These are phyloP conservation scores for Aegilops speltoides DNA, from an alignment of 176 grass and related monocot species.

Conservation along the genomic window DNA sequence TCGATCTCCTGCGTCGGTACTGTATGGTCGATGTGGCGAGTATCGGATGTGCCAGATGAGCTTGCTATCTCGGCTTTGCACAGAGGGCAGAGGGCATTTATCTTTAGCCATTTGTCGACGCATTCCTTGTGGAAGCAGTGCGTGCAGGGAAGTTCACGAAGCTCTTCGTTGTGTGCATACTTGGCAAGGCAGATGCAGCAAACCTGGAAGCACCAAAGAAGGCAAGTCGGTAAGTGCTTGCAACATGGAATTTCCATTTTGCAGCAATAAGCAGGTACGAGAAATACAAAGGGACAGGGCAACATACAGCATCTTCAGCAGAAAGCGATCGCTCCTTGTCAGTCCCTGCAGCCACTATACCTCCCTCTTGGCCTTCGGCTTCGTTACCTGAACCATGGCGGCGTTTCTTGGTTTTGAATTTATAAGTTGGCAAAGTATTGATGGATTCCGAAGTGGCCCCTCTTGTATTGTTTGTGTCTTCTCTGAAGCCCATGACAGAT, in stretches of 20 bases:
- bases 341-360: slow-evolving; percentile 70
- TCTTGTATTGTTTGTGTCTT: slow-evolving; percentile 70
- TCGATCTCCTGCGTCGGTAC: slow-evolving; percentile 40
- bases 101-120: slow-evolving; percentile 99
- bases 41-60: slow-evolving; percentile 38
- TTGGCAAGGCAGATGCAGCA: slow-evolving; percentile 95
- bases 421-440: slow-evolving; percentile 82
- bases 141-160: slow-evolving; percentile 86
- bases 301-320: slow-evolving; percentile 82
- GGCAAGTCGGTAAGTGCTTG: slow-evolving; percentile 20
- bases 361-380: slow-evolving; percentile 61
- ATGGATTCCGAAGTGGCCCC: slow-evolving; percentile 87
- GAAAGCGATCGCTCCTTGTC: slow-evolving; percentile 78
- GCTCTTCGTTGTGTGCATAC: slow-evolving; percentile 83
- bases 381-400: slow-evolving; percentile 48
- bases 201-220: slow-evolving; percentile 43
- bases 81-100: slow-evolving; percentile 86
- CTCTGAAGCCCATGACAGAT: slow-evolving; percentile 90
- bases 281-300: slow-evolving; percentile 11
- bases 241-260: background rate
- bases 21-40: slow-evolving; percentile 20
- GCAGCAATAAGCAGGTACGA: background rate
- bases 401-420: slow-evolving; percentile 86
- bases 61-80: slow-evolving; percentile 83
- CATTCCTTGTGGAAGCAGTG: slow-evolving; percentile 97